phyloP scores from a whole-genome alignment of 2,329 filamentous ascomycete species.

The Pseudogymnoascus destructans region DNA sequence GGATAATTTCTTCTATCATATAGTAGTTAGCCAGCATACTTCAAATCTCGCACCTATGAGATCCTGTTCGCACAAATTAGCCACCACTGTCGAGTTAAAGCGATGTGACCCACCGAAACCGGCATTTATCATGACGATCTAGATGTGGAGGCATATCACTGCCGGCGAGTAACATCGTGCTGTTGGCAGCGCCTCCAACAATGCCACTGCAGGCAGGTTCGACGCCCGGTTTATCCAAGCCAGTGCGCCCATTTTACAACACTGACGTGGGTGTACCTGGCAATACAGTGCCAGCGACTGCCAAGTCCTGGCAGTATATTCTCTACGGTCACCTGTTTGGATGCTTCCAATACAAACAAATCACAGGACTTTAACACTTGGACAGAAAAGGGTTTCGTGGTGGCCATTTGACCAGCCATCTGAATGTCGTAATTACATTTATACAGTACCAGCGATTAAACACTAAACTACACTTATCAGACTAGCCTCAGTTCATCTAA shows the following conservation, averaged over 20 bases:
- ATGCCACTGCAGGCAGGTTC: background rate
- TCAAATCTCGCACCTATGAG: slow-evolving; percentile 3
- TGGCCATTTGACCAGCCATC: background rate
- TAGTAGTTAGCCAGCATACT: background rate
- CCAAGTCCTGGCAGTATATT: background rate
- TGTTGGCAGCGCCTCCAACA: background rate
- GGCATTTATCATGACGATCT: background rate
- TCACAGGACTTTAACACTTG: background rate
- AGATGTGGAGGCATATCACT: background rate
- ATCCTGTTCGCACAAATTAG: background rate
- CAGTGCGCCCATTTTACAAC: background rate
- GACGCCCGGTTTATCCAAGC: background rate
- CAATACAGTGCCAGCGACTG: background rate
- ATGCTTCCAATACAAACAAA: background rate
- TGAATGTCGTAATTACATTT: slow-evolving; percentile 3
- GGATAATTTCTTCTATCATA: background rate
- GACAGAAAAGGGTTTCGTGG: background rate
- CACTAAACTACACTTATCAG: slow-evolving; percentile 6
- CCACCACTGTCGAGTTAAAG: background rate
- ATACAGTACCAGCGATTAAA: slow-evolving; percentile 8
- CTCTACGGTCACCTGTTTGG: background rate
- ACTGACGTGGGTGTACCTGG: background rate
- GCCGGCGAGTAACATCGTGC: slow-evolving; percentile 2
- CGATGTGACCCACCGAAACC: slow-evolving; percentile 1
- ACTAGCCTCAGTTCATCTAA: background rate